Conservation (phyloP, 2,329 filamentous ascomycete genomes). For the Fusarium metavorans region DNA sequence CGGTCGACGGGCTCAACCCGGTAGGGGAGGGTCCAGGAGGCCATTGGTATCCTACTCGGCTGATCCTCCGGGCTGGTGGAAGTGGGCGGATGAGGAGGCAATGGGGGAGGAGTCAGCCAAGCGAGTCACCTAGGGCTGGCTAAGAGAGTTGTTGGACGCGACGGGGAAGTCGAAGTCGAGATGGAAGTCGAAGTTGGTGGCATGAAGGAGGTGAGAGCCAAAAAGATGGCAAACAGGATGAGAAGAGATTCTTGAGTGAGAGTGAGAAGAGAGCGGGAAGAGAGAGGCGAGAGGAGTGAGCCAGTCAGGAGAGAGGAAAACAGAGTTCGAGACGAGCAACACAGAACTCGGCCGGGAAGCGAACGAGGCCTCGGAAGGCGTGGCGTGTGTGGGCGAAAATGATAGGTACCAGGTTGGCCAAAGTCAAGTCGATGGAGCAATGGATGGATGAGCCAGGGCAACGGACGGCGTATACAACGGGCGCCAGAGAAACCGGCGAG, state of each 20-base stretch:
- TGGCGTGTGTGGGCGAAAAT: conserved; percentile 26
- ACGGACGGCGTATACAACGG: conserved; percentile 18
- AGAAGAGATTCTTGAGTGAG: conserved; percentile 37
- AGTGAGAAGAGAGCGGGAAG: conserved; percentile 25
- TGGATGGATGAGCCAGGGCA: conserved; percentile 28
- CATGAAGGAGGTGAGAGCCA: conserved; percentile 36
- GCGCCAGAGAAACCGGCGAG: conserved; percentile 42
- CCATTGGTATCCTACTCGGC: conserved; percentile 44
- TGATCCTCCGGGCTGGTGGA: conserved; percentile 17
- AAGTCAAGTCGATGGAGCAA: conserved; percentile 42
- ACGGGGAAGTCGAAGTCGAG: conserved; percentile 32
- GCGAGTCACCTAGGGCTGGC: conserved; percentile 38
- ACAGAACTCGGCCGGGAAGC: conserved; percentile 38
- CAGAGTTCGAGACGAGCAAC: conserved; percentile 42
- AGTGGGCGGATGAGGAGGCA: conserved; percentile 17
- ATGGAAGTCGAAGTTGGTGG: conserved; percentile 27
- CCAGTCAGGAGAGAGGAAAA: conserved; percentile 40
- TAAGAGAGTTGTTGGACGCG: conserved; percentile 28
- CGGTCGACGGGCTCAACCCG: conserved; percentile 51
- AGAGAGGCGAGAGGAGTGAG: conserved; percentile 32
- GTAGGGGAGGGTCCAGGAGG: conserved; percentile 52
- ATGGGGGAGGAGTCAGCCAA: conserved; percentile 29
- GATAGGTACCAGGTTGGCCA: conserved; percentile 21
- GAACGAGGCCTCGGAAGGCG: conserved; percentile 39
- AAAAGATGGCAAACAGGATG: conserved; percentile 33